Conservation (phyloP, 345 rosid species). For the Citrus hindsii region DNA sequence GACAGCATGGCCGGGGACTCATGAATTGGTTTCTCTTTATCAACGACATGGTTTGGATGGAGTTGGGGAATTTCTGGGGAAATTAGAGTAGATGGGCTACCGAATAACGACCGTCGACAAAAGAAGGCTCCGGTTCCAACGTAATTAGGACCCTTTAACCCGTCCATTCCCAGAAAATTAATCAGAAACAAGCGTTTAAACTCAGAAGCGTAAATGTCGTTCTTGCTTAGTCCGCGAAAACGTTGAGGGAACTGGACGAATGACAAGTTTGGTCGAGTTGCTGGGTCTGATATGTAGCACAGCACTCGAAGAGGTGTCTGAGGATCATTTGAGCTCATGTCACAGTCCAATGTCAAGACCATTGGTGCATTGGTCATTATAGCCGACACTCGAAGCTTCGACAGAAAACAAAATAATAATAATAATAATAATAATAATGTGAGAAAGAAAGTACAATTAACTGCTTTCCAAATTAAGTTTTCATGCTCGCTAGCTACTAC, state of each 20-base stretch:
- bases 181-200: conserved; percentile 34
- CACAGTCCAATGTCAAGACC: conserved; percentile 72
- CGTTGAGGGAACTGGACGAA: conserved; percentile 75
- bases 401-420: not conserved
- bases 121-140: conserved; percentile 72
- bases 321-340: conserved; percentile 77
- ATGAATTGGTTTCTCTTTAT: conserved; percentile 27
- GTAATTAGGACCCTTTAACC: conserved; percentile 40
- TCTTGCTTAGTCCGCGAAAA: conserved; percentile 43
- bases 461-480: too few species aligned
- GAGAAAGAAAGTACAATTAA: not conserved
- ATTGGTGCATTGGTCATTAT: conserved; percentile 66
- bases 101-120: conserved; percentile 49
- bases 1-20: conserved; percentile 17
- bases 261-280: conserved; percentile 17
- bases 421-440: not conserved
- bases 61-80: conserved; percentile 36
- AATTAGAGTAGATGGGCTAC: conserved; percentile 28
- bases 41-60: conserved; percentile 16
- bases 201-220: conserved; percentile 54
- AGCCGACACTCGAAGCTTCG: conserved; percentile 72
- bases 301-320: conserved; percentile 39
- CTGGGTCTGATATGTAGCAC: conserved; percentile 51
- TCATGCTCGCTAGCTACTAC: too few species aligned
- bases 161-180: conserved; percentile 48